phyloP scores from a whole-genome alignment of 371 early-diverging fungal species.

The Syncephalastrum contaminatum region DNA sequence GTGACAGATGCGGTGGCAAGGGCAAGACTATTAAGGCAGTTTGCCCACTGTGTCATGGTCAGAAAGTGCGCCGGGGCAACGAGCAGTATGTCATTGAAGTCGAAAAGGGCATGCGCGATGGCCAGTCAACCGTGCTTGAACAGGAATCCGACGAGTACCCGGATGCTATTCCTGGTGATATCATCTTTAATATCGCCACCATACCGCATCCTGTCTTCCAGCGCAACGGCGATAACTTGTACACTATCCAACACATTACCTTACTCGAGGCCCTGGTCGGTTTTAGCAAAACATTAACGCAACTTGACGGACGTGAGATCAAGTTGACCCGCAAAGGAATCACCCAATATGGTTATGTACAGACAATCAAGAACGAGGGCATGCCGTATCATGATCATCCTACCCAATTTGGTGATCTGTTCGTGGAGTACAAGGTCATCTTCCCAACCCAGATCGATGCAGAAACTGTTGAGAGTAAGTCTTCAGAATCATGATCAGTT shows the following conservation, averaged over 20 bases:
- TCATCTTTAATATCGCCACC: conserved; percentile 81
- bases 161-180: conserved; percentile 84
- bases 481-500: background rate
- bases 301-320: conserved; percentile 79
- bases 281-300: conserved; percentile 76
- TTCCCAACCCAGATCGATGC: conserved; percentile 73
- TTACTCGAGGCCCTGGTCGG: conserved; percentile 88
- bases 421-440: conserved; percentile 82
- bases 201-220: conserved; percentile 79
- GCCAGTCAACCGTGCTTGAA: conserved; percentile 80
- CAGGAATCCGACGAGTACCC: conserved; percentile 92
- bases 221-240: conserved; percentile 82
- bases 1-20: conserved; percentile 87
- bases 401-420: conserved; percentile 79
- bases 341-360: conserved; percentile 72
- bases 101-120: conserved; percentile 88
- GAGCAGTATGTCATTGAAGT: conserved; percentile 80
- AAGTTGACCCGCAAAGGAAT: conserved; percentile 61
- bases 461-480: conserved; percentile 40
- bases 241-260: conserved; percentile 79
- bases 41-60: conserved; percentile 85
- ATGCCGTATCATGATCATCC: conserved; percentile 72
- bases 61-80: conserved; percentile 80
- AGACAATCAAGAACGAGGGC: conserved; percentile 81
- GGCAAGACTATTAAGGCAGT: conserved; percentile 80